These are phyloP conservation scores for Spiraea crenata DNA, from an alignment of 331 rosid genomes.

Conservation along the genomic window DNA sequence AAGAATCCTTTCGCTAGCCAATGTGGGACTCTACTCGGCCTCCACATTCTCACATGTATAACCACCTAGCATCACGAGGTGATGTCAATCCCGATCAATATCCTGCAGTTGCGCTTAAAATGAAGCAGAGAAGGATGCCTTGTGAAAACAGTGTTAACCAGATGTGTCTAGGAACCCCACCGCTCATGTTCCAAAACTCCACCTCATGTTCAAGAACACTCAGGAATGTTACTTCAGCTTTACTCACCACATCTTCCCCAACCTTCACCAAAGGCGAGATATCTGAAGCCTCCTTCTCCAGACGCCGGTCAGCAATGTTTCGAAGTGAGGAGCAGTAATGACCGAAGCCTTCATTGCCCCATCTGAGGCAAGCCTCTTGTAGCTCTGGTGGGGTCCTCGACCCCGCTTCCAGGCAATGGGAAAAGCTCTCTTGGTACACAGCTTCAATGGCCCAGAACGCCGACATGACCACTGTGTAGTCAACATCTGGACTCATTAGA, in stretches of 20 bases:
- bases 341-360: constrained; percentile 80
- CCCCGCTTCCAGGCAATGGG: constrained; percentile 61
- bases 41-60: no score
- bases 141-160: no score
- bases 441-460: constrained; percentile 77
- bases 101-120: no score
- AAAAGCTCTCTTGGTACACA: constrained; percentile 88
- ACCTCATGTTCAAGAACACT: constrained; percentile 65
- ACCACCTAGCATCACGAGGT: no score
- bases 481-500: constrained; percentile 52
- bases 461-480: constrained; percentile 59
- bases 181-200: constrained; percentile 81
- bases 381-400: constrained; percentile 58
- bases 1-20: no score
- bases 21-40: no score
- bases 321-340: constrained; percentile 60
- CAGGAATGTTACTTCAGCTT: constrained; percentile 50
- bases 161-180: constrained; percentile 25
- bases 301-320: constrained; percentile 40
- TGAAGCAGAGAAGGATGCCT: no score
- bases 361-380: constrained; percentile 65
- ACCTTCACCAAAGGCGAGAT: constrained; percentile 41
- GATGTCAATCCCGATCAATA: no score
- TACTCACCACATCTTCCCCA: constrained; percentile 38
- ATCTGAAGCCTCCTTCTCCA: constrained; percentile 39